phyloP scores from a whole-genome alignment of 176 grass and related monocot species.

The Hsuehochloa calcarea region DNA sequence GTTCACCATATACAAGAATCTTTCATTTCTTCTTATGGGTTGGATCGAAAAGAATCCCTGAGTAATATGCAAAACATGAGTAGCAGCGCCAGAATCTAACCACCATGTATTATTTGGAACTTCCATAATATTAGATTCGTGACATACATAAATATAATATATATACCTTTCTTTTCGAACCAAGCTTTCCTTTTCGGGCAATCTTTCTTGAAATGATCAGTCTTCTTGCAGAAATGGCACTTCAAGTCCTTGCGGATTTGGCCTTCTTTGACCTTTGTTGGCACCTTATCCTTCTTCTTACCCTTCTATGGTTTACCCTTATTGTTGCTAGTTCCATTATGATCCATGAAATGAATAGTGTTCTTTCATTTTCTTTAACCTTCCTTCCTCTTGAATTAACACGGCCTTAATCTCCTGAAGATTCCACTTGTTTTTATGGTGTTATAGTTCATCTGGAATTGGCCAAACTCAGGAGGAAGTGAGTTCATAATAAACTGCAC shows the following conservation, averaged over 20 bases:
- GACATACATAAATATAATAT: not conserved
- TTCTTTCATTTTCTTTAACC: not conserved
- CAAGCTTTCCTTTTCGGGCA: too few species aligned
- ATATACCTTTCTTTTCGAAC: not conserved
- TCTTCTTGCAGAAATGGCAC: constrained; percentile 3
- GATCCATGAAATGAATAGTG: not conserved
- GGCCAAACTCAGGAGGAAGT: not conserved
- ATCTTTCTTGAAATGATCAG: not conserved
- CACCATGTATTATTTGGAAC: not conserved
- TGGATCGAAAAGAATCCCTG: constrained; percentile 21
- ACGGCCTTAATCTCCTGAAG: constrained; percentile 7
- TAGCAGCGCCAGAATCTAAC: not conserved
- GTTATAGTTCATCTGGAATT: constrained; percentile 17
- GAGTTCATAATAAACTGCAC: not conserved
- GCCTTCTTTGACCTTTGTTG: not conserved
- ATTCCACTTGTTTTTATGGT: constrained; percentile 23
- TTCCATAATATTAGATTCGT: not conserved
- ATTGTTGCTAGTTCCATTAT: not conserved
- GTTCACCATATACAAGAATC: constrained; percentile 8
- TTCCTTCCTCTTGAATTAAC: not conserved
- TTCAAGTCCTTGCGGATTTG: not conserved
- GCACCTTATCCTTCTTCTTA: not conserved
- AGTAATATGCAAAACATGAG: constrained; percentile 4
- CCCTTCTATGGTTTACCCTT: not conserved
- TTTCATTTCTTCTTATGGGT: not conserved